Evolutionary conservation across 2,329 filamentous ascomycete genomes (phyloP), one percentile per base, ranked within the genome.

Genomic region (Cyphellophora europaea): DNA sequence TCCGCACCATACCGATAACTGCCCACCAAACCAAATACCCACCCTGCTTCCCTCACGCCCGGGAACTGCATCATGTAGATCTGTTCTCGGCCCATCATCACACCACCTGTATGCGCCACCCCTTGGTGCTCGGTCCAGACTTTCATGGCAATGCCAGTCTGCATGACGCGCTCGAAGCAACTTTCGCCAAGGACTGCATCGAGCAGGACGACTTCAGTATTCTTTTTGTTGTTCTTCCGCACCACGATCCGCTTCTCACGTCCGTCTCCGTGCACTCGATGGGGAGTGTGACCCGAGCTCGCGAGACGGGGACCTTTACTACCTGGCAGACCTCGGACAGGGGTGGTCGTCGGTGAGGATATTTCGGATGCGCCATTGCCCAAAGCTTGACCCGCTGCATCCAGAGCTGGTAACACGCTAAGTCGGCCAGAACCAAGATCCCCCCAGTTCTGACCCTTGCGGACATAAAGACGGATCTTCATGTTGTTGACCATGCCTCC

Each of bases 391-490:
- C 32, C 21, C 18, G 32, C 18, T 27, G 19, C 19, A 21, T 36
- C 18, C 43, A 58, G 55, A 61, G 72, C 33, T 69, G 79, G 74
- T 54, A 87, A 77, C 50, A 98, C 86, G 11, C 82, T 85, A 40
- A 98, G 65, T 23, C 77, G 71, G 41, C 87, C 93, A 48, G 84
- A 79, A 45, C 91, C 89, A 64, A 88, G 78, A 54, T 96, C 88
- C 42, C 86, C 79, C 91, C 91, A 98, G 55, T 89, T 89, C 32
- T 77, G 77, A 10, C 75, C 67, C 6, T 66, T 66, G 32, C 89
- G 78, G 32, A 84, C 69, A 56, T 96, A 94, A 10, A 96, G 72
- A 21, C 87, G 73, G 48, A 95, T 84, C 49, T 88, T 88, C 33
- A 89, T 77, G 50, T 91, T 87, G 36, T 79, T 79, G 38, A 85